These are phyloP conservation scores for Backusella luteola DNA, from an alignment of 192 early-diverging fungal species.

Conservation along the genomic window DNA sequence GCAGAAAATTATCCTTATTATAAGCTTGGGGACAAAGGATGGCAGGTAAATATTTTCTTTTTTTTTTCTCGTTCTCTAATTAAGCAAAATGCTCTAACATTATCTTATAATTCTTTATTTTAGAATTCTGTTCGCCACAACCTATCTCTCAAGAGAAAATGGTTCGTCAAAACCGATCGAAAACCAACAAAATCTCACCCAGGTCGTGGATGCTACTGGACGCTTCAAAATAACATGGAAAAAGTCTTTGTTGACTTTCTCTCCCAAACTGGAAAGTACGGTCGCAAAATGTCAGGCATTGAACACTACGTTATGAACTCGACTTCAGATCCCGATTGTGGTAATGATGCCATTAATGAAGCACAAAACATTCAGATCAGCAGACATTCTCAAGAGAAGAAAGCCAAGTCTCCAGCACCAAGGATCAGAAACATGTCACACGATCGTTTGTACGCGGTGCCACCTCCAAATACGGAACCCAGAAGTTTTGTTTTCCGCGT, in stretches of 20 bases:
- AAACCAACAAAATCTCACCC: constrained; percentile 50
- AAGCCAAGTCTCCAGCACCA: not conserved
- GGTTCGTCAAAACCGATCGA: constrained; percentile 75
- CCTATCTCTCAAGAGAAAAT: constrained; percentile 74
- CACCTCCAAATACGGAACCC: not conserved
- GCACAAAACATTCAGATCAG: constrained; percentile 3
- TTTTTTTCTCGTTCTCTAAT: not conserved
- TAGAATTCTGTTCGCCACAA: constrained; percentile 92
- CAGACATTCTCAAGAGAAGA: not conserved
- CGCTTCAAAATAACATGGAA: constrained; percentile 31
- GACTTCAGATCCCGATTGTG: not conserved
- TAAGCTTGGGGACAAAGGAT: constrained; percentile 60
- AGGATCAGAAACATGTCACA: not conserved
- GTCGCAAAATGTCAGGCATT: not conserved
- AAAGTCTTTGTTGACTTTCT: constrained; percentile 29
- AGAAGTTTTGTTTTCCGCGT: not conserved
- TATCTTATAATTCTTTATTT: constrained; percentile 23
- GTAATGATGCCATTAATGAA: not conserved
- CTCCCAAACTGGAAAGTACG: not conserved
- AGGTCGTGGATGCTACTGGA: constrained; percentile 72
- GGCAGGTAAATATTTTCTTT: constrained; percentile 58
- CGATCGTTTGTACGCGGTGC: not conserved
- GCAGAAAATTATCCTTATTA: constrained; percentile 66
- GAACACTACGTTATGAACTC: not conserved
- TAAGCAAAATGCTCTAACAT: not conserved